Base-by-base conservation (phyloP, 805 yeast genomes). In the Zygoascus biomembranicola region DNA sequence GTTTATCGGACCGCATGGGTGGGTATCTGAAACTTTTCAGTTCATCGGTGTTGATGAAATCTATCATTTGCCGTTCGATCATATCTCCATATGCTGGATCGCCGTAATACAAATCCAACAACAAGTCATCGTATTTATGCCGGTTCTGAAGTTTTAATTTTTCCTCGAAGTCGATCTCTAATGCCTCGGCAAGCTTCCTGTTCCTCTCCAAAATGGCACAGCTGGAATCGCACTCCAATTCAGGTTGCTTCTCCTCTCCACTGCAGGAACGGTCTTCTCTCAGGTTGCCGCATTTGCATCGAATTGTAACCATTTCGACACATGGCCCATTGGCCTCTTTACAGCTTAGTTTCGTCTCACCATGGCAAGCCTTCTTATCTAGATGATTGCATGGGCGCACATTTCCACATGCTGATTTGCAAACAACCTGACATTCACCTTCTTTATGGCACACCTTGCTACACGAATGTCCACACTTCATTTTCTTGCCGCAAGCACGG, bases 51-150 rank as follows among this genome's bases (percentile, higher is more conserved):
- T 67, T 66, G 46, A 82, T 73, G 55, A 88, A 78, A 11, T 72
- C 67, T 20, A 73, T 66, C 32, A 88, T 68, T 23, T 74, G 69
- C 0, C 61, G 60, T 67, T 87, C 95, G 46, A 87, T 78, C 57
- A 77, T 74, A 13, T 69, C 65, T 66, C 95, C 84, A 94, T 95
- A 89, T 11, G 68, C 71, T 5, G 66, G 72, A 64, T 89, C 95
- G 55, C 73, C 74, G 5, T 69, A 62, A 62, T 73, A 86, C 1
- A 78, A 69, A 0, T 69, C 63, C 43, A 84, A 53, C 0, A 80
- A 72, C 43, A 69, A 68, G 18, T 77, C 80, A 0, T 77, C 63
- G 63, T 83, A 86, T 65, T 51, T 61, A 10, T 68, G 70, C 5
- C 60, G 42, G 1, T 59, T 53, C 44, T 47, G 41, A n/a, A 57